Percentiles rank a stretch among this genome's conserved stretches.
Evolutionary conservation across 129 eudicot genomes (phyloP).

Genomic region (Silybum marianum): DNA sequence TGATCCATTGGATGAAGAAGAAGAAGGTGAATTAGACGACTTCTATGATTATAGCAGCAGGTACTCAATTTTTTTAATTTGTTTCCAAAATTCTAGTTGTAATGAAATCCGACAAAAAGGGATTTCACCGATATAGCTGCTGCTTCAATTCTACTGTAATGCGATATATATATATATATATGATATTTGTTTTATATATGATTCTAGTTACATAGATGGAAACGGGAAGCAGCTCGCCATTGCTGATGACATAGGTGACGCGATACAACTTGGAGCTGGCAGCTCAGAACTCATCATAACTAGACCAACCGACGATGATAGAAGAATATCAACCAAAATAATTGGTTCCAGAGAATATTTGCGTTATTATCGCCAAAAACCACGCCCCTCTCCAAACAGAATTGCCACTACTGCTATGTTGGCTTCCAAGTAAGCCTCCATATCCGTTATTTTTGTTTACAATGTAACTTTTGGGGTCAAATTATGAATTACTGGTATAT

Average conservation of each 20-base stretch:
- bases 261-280: neutral
- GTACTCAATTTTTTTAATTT: neutral
- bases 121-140: too few species aligned
- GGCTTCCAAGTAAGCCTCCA: slow-evolving; percentile 66
- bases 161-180: too few species aligned
- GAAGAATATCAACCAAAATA: slow-evolving; percentile 46
- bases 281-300: slow-evolving; percentile 52
- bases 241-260: neutral
- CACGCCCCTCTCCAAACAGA: slow-evolving; percentile 60
- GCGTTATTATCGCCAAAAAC: slow-evolving; percentile 90
- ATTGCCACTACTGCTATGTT: slow-evolving; percentile 48
- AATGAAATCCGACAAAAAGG: too few species aligned
- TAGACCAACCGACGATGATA: slow-evolving; percentile 29
- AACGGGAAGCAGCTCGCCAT: neutral
- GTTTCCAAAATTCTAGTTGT: too few species aligned
- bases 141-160: too few species aligned
- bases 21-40: neutral
- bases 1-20: slow-evolving; percentile 59
- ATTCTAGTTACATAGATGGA: neutral
- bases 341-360: slow-evolving; percentile 93
- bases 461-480: neutral
- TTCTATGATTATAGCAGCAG: neutral
- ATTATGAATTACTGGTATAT: neutral
- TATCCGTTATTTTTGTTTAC: neutral
- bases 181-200: neutral